Conservation (phyloP, 768 basidiomycete species). For the Sporobolomyces phaffii region DNA sequence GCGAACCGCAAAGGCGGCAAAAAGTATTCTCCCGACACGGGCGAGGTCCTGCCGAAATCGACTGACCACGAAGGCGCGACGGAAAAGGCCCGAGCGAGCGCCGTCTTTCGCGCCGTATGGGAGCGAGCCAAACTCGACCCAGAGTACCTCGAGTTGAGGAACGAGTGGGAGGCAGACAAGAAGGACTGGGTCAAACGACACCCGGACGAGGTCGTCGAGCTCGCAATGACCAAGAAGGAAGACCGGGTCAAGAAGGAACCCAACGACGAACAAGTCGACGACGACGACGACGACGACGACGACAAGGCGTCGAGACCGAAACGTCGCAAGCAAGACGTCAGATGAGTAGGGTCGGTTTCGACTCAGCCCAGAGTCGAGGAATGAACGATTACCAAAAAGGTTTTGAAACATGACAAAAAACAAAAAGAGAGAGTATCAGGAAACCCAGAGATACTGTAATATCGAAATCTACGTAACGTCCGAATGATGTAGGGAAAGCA, state of each 20-base stretch:
- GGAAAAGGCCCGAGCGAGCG: slow-evolving; percentile 15
- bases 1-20: slow-evolving; percentile 25
- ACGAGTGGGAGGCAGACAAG: slow-evolving; percentile 18
- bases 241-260: background rate
- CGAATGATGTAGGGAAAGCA: no score
- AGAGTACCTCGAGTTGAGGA: slow-evolving; percentile 1
- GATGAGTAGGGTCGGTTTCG: no score
- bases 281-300: background rate
- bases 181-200: slow-evolving; percentile 8
- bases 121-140: slow-evolving; percentile 12
- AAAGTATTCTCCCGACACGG: slow-evolving; percentile 25
- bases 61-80: slow-evolving; percentile 5
- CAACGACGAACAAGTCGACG: no score
- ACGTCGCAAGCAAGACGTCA: background rate
- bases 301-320: background rate
- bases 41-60: slow-evolving; percentile 2
- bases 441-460: no score
- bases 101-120: slow-evolving; percentile 21
- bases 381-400: no score
- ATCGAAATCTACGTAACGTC: no score
- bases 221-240: background rate
- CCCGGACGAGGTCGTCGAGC: background rate
- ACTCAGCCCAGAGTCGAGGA: no score
- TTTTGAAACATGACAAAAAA: no score
- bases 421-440: no score